Percentiles rank a stretch among this genome's conserved stretches.
phyloP scores from a whole-genome alignment of 495 filamentous ascomycete genomes.

The Hyphodiscus hymeniophilus region DNA sequence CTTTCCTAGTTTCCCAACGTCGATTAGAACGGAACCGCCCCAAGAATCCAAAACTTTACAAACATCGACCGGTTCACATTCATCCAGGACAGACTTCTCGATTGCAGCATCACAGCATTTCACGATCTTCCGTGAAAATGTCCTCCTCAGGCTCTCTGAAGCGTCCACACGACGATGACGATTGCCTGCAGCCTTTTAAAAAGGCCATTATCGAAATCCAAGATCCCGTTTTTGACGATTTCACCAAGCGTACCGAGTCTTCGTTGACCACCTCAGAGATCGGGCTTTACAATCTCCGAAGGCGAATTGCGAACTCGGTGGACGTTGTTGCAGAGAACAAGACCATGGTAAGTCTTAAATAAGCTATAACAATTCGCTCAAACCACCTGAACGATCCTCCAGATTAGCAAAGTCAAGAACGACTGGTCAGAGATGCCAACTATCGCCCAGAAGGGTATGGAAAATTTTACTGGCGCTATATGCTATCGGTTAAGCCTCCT shows the following conservation, averaged over 20 bases:
- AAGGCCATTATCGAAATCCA: not conserved
- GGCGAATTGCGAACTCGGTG: not conserved
- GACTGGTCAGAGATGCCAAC: constrained; percentile 8
- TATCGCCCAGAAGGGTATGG: constrained; percentile 13
- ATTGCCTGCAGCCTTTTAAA: not conserved
- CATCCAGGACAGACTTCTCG: no score
- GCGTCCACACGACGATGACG: not conserved
- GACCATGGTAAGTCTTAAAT: constrained; percentile 1
- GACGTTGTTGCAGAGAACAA: constrained; percentile 1
- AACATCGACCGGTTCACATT: no score
- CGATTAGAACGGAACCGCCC: no score
- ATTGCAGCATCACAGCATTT: no score
- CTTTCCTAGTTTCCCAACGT: no score
- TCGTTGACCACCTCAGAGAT: not conserved
- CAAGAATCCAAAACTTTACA: no score
- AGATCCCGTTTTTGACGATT: not conserved
- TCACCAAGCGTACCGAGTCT: not conserved
- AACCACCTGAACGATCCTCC: not conserved
- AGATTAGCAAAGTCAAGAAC: constrained; percentile 3
- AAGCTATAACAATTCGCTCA: not conserved
- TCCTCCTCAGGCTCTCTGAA: not conserved
- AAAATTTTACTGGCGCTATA: constrained; percentile 17
- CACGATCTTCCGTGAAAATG: no score
- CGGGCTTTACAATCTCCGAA: not conserved
- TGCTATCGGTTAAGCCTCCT: constrained; percentile 39